Conservation (phyloP, 441 rosid genomes). For the Gossypium schwendimanii region DNA sequence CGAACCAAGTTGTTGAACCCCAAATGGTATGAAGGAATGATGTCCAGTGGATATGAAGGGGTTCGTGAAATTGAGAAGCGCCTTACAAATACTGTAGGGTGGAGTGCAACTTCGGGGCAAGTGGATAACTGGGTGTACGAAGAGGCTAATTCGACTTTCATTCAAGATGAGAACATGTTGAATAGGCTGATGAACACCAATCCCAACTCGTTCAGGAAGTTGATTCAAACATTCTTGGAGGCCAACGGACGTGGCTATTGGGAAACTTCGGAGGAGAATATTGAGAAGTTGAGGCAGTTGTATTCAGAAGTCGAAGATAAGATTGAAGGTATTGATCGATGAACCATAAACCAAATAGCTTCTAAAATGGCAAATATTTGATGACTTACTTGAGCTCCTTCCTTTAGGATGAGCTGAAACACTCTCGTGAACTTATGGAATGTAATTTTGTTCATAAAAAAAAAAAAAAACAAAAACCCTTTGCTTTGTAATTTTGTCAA, state of each 20-base stretch:
- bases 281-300: constrained; percentile 79
- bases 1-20: constrained; percentile 92
- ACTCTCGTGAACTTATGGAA: neutral
- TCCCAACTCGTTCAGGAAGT: constrained; percentile 87
- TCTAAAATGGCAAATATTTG: constrained; percentile 13
- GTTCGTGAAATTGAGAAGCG: constrained; percentile 97
- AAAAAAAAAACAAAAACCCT: neutral
- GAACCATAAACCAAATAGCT: constrained; percentile 14
- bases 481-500: neutral
- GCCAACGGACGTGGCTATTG: constrained; percentile 97
- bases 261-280: constrained; percentile 77
- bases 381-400: neutral
- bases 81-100: constrained; percentile 88
- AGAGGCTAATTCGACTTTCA: constrained; percentile 91
- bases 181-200: constrained; percentile 77
- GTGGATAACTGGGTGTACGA: constrained; percentile 98
- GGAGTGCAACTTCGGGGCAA: constrained; percentile 99
- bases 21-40: constrained; percentile 98
- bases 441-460: constrained; percentile 3
- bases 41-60: constrained; percentile 92
- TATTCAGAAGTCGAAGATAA: constrained; percentile 95
- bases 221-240: constrained; percentile 93
- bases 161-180: constrained; percentile 88
- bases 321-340: constrained; percentile 91
- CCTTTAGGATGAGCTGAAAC: constrained; percentile 3